Base-by-base conservation (phyloP, 2,329 filamentous ascomycete species). In the Diaporthe eres region DNA sequence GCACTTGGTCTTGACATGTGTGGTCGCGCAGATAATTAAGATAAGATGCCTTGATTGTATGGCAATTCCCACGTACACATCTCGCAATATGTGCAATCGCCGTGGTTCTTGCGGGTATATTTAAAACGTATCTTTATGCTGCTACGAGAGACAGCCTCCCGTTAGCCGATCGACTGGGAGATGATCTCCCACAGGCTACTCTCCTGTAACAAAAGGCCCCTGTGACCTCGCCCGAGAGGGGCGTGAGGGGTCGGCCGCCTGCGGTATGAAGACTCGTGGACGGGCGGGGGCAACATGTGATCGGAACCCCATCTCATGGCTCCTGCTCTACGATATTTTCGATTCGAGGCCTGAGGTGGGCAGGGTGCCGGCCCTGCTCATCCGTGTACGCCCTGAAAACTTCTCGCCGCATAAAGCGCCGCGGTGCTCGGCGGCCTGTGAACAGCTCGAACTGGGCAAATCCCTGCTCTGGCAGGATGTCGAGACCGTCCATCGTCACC, bases 401-500 rank as follows among this genome's bases (percentile, higher is more conserved):
- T 79, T 92, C 92, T 57, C 90, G 86, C 77, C 93, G 89, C 94
- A 96, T 96, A 51, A 94, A 83, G 60, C 90, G 86, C 37, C 94
- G 89, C 10, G 93, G 93, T 13, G 93, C 92, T 79, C 92, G 88
- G 70, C 92, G 87, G 0, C 94, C 94, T 0, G 94, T 95, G 81
- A 96, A 95, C 3, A 96, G 84, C 83, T 96, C 94, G 80, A 96
- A 96, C 80, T 96, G 94, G 1, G 94, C 94, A 83, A 94, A 94
- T 0, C 93, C 94, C 81, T 96, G 94, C 81, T 96, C 94, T 0
- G 93, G 93, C 19, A 96, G 83, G 63, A 95, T 88, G 79, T 96
- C 94, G 17, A 96, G 85, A 0, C 94, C 94, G 80, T 95, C 93
- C 83, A 95, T 90, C 25, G 94, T 88, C 0, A 95, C 92, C 94